Evolutionary conservation across 208 protist genomes (phyloP), one percentile per base, ranked within the genome.

Genomic region (Acanthamoeba triangularis): DNA sequence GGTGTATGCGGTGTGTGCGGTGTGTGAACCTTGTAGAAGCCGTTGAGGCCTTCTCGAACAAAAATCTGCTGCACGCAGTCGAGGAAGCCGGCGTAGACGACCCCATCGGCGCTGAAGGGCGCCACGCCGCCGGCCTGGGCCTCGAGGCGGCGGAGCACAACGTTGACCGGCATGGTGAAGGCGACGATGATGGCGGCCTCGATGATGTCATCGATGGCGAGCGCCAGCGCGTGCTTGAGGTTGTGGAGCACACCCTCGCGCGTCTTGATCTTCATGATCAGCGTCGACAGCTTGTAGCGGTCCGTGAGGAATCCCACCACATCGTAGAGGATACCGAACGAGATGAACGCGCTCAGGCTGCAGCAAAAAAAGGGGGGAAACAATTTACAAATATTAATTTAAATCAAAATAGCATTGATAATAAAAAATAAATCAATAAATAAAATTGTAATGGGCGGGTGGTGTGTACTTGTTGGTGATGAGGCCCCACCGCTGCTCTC

Each of bases 201-300:
- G 69, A 47, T 80, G 69, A 80, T 80, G 69, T 80, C 69, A 44
- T 80, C 69, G 11, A 80, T 80, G 69, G 69, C 69, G 33, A 80
- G 69, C 16, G 69, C 69, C 25, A 80, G 69, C 69, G 69, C 30
- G 37, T 80, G 69, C 69, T 80, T 80, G 69, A 80, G 8, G 69
- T 80, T 80, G 69, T 80, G 69, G 14, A 80, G 69, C 69, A 80
- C 30, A 23, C 69, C 69, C 25, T 33, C 69, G 35, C 37, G 35
- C 10, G 69, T 80, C 37, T 80, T 80, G 69, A 80, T 80, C 16
- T 80, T 80, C 69, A 80, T 80, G 69, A 80, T 33, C 30, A 47
- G 25, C n/a, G 69, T 80, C 37, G 69, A 80, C 69, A 80, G 69
- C 69, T 80, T 80, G 37, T 44, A 80, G 30, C 69, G 69, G 69